Evolutionary conservation across 1,284 basidiomycete species (phyloP), one percentile per base, ranked within the genome.

Genomic region (Cryptococcus sp.): DNA sequence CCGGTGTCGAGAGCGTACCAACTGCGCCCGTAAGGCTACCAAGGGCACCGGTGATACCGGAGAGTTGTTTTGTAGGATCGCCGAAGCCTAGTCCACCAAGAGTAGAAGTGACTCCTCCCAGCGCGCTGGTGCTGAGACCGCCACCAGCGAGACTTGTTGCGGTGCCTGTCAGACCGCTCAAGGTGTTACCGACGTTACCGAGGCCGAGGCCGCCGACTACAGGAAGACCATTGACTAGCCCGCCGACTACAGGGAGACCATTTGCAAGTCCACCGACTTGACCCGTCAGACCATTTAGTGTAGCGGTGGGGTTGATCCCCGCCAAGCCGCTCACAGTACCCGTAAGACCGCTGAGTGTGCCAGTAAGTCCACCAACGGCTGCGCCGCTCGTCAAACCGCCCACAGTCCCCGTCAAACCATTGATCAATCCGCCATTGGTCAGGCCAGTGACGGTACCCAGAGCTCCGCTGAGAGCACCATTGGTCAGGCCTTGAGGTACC

Each of bases 291-390:
- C 42, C 42, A 45, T 22, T 45, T 8, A 45, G 42, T 13, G 42
- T 45, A 8, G 42, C 7, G 42, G 11, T n/a, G 8, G 42, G n/a
- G 11, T n/a, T 4, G 42, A 22, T 47, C 43, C 47, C 52, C 13
- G 52, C 49, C 22, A 58, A 41, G n/a, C 51, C 46, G 20, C 51
- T 47, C 6, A 58, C 19, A 19, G 50, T 52, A 27, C 50, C 41
- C 16, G 56, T 52, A 19, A 58, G 38, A 20, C 51, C 50, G 16
- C 51, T 42, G 10, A 58, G 8, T 6, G 43, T 46, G 2, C 22
- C 43, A 10, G 20, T 39, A 38, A 50, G 30, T 30, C 48, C 48
- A 38, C 48, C 15, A 22, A 35, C 15, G 30, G 30, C 30, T 50
- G 20, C 16, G 22, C 48, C 48, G 15, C 27, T 8, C 17, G 48